These are phyloP conservation scores for Hysterangium stoloniferum DNA, from an alignment of 768 basidiomycete genomes.

Conservation along the genomic window DNA sequence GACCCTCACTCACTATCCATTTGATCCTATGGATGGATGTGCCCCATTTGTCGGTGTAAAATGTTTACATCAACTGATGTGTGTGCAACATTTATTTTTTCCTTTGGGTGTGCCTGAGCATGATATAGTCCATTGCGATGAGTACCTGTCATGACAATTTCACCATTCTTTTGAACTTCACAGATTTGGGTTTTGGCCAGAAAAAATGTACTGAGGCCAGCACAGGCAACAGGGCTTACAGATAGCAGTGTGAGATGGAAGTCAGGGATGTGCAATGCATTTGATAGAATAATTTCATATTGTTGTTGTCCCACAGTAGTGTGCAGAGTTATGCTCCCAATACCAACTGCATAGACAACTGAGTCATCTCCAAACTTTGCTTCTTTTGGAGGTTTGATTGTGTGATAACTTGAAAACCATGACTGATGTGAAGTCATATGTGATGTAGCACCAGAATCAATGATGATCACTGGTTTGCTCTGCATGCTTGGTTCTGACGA, in stretches of 20 bases:
- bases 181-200: not conserved
- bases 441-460: too few relatives aligned
- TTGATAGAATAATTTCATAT: not conserved
- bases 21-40: not conserved
- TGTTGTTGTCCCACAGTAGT: not conserved
- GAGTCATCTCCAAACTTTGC: conserved; percentile 13
- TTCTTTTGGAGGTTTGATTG: too few relatives aligned
- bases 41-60: not conserved
- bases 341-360: conserved; percentile 7
- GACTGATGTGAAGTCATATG: too few relatives aligned
- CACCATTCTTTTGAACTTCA: not conserved
- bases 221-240: conserved; percentile 4
- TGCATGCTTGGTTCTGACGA: too few relatives aligned
- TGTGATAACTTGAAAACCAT: too few relatives aligned
- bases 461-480: too few relatives aligned
- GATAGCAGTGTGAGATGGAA: conserved; percentile 12
- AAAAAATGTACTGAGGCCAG: conserved; percentile 6
- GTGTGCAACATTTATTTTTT: not conserved
- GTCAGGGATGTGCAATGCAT: conserved; percentile 8
- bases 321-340: conserved; percentile 4
- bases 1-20: not conserved
- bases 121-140: conserved; percentile 12
- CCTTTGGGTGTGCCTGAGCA: not conserved
- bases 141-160: not conserved
- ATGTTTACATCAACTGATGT: not conserved